Evolutionary conservation across 2,329 filamentous ascomycete species (phyloP).

Genomic region (Byssochlamys sp.): DNA sequence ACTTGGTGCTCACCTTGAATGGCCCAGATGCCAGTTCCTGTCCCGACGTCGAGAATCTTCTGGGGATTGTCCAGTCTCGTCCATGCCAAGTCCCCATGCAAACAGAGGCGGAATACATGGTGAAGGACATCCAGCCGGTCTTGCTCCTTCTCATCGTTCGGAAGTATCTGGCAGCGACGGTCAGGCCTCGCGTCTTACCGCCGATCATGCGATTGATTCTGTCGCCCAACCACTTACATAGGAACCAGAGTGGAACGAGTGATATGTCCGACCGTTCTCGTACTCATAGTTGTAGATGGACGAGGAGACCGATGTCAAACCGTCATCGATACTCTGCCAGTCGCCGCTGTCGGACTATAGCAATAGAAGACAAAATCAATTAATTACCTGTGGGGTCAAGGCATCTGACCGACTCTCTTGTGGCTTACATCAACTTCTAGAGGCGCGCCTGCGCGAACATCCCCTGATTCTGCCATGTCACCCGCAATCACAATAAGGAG

Average conservation of each 20-base stretch:
- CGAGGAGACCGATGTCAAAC: conserved; percentile 13
- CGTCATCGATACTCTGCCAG: conserved; percentile 9
- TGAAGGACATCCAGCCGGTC: conserved; percentile 4
- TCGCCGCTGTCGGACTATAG: conserved; percentile 4
- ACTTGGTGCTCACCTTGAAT: conserved; percentile 2
- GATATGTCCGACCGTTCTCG: conserved; percentile 26
- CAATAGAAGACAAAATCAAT: neutral
- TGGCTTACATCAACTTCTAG: conserved; percentile 4
- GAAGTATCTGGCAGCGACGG: conserved; percentile 6
- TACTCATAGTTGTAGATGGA: conserved; percentile 11
- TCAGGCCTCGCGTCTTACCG: neutral
- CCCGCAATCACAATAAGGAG: neutral
- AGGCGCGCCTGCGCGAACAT: neutral
- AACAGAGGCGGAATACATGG: conserved; percentile 1
- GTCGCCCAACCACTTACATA: conserved; percentile 7
- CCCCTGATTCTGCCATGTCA: neutral
- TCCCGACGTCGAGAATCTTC: conserved; percentile 7
- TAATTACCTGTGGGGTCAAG: neutral
- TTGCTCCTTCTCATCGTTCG: conserved; percentile 14
- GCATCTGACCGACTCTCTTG: neutral
- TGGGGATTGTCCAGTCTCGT: conserved; percentile 2
- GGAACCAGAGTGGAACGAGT: conserved; percentile 16
- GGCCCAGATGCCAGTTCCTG: conserved; percentile 7
- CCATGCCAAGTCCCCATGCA: neutral
- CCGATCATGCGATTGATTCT: neutral